Evolutionary conservation across 1,284 basidiomycete species (phyloP), one percentile per base, ranked within the genome.

Genomic region (Papiliotrema nemorosa): DNA sequence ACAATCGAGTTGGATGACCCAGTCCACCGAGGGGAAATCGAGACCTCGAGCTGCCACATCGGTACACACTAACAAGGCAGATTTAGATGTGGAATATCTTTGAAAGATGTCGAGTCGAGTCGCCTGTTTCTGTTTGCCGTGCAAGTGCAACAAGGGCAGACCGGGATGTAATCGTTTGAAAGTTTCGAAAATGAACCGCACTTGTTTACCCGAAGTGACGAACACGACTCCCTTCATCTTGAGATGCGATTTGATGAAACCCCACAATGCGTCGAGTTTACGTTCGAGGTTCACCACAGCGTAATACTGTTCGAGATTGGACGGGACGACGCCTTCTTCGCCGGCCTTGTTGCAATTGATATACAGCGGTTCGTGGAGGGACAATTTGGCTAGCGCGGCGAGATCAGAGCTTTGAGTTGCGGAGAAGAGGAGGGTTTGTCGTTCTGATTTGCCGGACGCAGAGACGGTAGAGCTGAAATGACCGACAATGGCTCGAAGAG

Each of bases 1-100:
- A 22, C 88, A 90, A 72, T 99, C 94, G n/a, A 93, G 78, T 72
- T 99, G 96, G 31, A 98, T 74, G 12, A 99, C 94, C 94, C 96
- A 98, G 72, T 97, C 90, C 24, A 99, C 86, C 0, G 88, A 83
- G 3, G 96, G 93, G 72, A 99, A 98, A 75, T 99, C 96, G 52
- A 99, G 80, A 13, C 94, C 94, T 50, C 96, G 84, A 2, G 94
- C 92, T 24, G 96, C 94, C 60, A 98, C 88, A 71, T 99, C 94
- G n/a, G 94, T 99, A 29, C 91, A 90, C 65, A 97, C 86, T 31
- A 96, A 78, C 5, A 93, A 82, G 0, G 89, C 86, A 55, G 89
- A 83, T 58, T 85, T 84, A 48, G 84, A 84, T 1, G 82, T 78
- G 2, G 85, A 86, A 75, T 93, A 97, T 48, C 84, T 84, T 57